Evolutionary conservation across 495 filamentous ascomycete genomes (phyloP).

Genomic region (Tuber microsphaerosporum): DNA sequence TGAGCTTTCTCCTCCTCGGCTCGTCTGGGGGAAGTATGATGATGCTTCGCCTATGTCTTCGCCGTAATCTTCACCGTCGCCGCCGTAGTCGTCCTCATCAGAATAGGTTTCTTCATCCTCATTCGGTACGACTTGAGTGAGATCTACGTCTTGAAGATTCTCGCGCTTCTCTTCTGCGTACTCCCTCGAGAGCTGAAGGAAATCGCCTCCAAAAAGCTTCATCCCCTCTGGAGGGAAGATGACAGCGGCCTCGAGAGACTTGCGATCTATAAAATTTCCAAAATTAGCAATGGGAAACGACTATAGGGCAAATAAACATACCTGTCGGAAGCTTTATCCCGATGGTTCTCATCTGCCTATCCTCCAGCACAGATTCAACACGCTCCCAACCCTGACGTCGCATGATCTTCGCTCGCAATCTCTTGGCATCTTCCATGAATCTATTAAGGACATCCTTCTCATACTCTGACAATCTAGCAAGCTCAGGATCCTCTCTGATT

Average conservation of each 20-base stretch:
- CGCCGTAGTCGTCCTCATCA: conserved; percentile 28
- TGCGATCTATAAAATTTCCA: conserved; percentile 7
- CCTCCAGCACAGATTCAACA: conserved; percentile 63
- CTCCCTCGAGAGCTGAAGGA: conserved; percentile 58
- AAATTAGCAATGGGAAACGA: neutral
- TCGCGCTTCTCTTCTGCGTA: conserved; percentile 54
- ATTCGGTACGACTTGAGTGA: conserved; percentile 18
- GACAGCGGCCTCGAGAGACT: conserved; percentile 58
- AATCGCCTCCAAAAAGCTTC: conserved; percentile 56
- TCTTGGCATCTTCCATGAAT: conserved; percentile 66
- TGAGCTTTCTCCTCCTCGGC: conserved; percentile 13
- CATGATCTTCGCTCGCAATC: conserved; percentile 59
- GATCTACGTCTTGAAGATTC: conserved; percentile 48
- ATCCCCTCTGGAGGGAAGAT: conserved; percentile 67
- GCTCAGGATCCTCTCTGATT: conserved; percentile 62
- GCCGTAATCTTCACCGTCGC: conserved; percentile 3
- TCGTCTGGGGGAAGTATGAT: neutral
- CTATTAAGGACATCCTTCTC: conserved; percentile 51
- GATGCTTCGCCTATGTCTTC: neutral
- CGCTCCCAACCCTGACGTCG: conserved; percentile 53
- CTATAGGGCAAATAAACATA: conserved; percentile 41
- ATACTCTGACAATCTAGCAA: conserved; percentile 53
- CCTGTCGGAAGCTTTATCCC: conserved; percentile 66
- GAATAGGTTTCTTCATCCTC: conserved; percentile 26
- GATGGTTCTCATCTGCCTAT: conserved; percentile 74